Base-by-base conservation (phyloP, 2,329 filamentous ascomycete species). In the Diaporthe longicolla region DNA sequence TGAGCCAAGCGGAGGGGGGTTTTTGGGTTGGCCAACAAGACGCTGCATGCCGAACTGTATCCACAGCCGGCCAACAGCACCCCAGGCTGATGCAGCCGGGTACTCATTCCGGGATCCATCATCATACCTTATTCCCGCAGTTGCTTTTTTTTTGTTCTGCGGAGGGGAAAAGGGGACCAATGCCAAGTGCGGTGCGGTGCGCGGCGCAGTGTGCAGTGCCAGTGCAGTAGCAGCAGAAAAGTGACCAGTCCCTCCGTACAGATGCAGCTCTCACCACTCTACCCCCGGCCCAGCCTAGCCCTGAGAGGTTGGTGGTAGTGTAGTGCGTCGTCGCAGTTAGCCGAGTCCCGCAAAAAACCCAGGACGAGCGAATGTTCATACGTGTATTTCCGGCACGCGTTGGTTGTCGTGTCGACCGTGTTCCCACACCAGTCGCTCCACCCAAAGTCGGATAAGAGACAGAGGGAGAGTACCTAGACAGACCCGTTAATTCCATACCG, bases 91-190 rank as follows among this genome's bases (percentile, higher is more conserved):
- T 52, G 63, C 45, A 66, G 32, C 24, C 63, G 63, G 63, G 24
- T 66, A n/a, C 63, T 37, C 52, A 66, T 66, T 66, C 63, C 63
- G 63, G 63, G 52, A 37, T 52, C 63, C 63, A 66, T 66, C n/a
- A 40, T 52, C 45, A 52, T 66, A 66, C 63, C 63, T 66, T 66
- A 50, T 50, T 57, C 37, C 61, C 45, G 58, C 58, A 45, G 58
- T 21, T 21, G n/a, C 52, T 32, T 29, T 29, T 13, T 11, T 59
- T 35, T 35, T 35, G n/a, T 35, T 11, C 35, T 37, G 37, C 11
- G 37, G 37, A 40, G 37, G 37, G 37, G 37, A 11, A 13, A 40
- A 40, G n/a, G 9, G 37, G 17, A 8, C 24, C 37, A 45, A 45
- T 21, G 58, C 58, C 58, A 26, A 24, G 58, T 29, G 24, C n/a